Base-by-base conservation (phyloP, 345 rosid species). In the Euphorbia tirucalli region DNA sequence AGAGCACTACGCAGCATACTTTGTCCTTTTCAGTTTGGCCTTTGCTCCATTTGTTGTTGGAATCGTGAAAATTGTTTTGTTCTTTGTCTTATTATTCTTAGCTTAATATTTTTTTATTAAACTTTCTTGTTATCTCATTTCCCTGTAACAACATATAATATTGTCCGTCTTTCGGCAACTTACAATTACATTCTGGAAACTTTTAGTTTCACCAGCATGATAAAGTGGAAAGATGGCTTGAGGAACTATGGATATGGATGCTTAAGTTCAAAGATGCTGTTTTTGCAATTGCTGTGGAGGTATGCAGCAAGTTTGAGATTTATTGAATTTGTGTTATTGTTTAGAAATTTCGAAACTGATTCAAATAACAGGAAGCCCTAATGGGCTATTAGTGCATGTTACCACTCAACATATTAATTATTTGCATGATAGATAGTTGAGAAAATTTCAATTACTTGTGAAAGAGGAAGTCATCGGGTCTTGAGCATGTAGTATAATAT, bases 241-340 rank as follows among this genome's bases (percentile, higher is more conserved):
- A 86, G 76, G 96, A 92, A 74, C 82, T 95, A 74, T 95, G 97
- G 97, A 70, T 80, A 64, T 89, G 91, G 92, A 85, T 89, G 89
- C 77, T 84, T 73, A 87, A 88, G 81, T 89, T 90, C 84, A 95
- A 93, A 78, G 97, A 90, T 79, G 61, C 74, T 54, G 87, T 89
- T 32, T 84, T 87, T 78, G 76, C 86, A 28, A 75, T 82, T 71
- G 89, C 89, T 37, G 64, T 90, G 75, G 93, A 89, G 93, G 99
- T 92, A 88, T 52, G 22, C 4, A 11, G 30, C 54, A 24, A 68
- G 9, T 57, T 7, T 24, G 27, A 15, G 11, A 65, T 22, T 69
- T 41, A 39, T 50, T 61, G 43, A 48, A 30, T 41, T 50, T 43
- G 39, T 13, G 35, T 28, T 25, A 50, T 15, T 71, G 0, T n/a